A percentile compares a stretch with the other conserved stretches of the same genome.
Conservation (phyloP, 768 basidiomycete genomes). For the Hericium erinaceus region DNA sequence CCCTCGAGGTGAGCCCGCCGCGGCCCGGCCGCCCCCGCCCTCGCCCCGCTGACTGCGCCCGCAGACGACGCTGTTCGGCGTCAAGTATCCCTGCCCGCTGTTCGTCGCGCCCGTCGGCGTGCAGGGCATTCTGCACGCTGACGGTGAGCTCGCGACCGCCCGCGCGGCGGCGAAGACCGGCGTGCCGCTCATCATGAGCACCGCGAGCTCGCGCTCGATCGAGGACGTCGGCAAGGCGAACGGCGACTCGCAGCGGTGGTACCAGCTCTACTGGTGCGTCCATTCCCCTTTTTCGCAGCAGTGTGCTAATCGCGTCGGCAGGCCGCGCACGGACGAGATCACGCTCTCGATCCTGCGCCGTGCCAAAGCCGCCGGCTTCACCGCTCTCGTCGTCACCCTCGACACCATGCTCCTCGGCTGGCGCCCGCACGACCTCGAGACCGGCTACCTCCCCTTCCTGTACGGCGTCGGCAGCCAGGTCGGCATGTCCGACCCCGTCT, state of each 20-base stretch:
- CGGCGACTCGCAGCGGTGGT: slow-evolving; percentile 64
- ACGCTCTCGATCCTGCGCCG: slow-evolving; percentile 57
- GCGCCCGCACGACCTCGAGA: slow-evolving; percentile 40
- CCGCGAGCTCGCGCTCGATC: slow-evolving; percentile 62
- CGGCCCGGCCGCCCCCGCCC: neutral
- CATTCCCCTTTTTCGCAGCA: slow-evolving; percentile 10
- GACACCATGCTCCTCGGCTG: slow-evolving; percentile 38
- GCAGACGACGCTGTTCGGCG: slow-evolving; percentile 65
- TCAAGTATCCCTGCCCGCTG: slow-evolving; percentile 50
- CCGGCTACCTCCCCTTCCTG: slow-evolving; percentile 53
- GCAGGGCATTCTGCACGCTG: slow-evolving; percentile 61
- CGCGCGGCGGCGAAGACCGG: slow-evolving; percentile 52
- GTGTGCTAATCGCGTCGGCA: slow-evolving; percentile 15
- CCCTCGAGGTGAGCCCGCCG: slow-evolving; percentile 37
- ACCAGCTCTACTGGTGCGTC: slow-evolving; percentile 69
- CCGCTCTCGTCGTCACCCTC: slow-evolving; percentile 67
- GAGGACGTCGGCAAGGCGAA: slow-evolving; percentile 73
- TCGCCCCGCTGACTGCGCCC: neutral
- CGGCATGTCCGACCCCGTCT: slow-evolving; percentile 67
- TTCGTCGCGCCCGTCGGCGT: slow-evolving; percentile 64
- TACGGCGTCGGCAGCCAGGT: slow-evolving; percentile 61
- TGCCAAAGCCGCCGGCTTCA: slow-evolving; percentile 55
- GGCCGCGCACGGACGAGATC: slow-evolving; percentile 54
- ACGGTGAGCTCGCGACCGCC: slow-evolving; percentile 65
- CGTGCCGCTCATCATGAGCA: slow-evolving; percentile 68